Conservation (phyloP, 2,329 filamentous ascomycete species). For the Aureobasidium sp. region DNA sequence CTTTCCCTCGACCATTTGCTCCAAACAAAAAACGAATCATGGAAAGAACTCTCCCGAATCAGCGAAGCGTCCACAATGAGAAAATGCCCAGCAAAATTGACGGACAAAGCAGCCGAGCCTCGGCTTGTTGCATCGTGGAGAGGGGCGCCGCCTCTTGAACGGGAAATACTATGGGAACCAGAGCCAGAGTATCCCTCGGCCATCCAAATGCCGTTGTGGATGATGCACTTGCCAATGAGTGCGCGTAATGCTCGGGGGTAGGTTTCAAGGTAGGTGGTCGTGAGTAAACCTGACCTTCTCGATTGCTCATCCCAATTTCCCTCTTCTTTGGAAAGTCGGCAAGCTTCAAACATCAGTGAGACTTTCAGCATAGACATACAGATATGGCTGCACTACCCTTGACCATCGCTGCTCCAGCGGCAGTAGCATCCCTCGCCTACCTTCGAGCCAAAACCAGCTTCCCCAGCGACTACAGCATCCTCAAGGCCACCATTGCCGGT, state of each 20-base stretch:
- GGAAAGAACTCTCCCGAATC: not conserved
- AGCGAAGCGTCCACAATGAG: not conserved
- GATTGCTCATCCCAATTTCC: not conserved
- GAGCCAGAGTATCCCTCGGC: not conserved
- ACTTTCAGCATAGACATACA: not conserved
- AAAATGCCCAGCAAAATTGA: not conserved
- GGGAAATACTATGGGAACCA: not conserved
- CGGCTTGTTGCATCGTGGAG: not conserved
- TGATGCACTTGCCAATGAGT: not conserved
- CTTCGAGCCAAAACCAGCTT: constrained; percentile 63
- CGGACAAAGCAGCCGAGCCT: not conserved
- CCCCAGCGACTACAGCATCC: constrained; percentile 59
- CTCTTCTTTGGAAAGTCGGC: not conserved
- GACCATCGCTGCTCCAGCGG: constrained; percentile 33
- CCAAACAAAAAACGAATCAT: not conserved
- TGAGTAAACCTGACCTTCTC: not conserved
- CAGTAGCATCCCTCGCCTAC: constrained; percentile 63
- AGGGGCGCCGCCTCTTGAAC: not conserved
- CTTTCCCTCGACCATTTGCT: not conserved
- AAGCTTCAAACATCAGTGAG: too few species aligned
- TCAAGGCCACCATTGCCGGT: not conserved
- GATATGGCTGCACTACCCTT: constrained; percentile 10
- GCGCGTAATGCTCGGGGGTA: not conserved
- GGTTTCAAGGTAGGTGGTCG: not conserved
- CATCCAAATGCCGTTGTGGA: not conserved